A percentile compares a stretch with the other conserved stretches of the same genome.
These are phyloP conservation scores for Caryocar brasiliense DNA, from an alignment of 441 rosid species.

Conservation along the genomic window DNA sequence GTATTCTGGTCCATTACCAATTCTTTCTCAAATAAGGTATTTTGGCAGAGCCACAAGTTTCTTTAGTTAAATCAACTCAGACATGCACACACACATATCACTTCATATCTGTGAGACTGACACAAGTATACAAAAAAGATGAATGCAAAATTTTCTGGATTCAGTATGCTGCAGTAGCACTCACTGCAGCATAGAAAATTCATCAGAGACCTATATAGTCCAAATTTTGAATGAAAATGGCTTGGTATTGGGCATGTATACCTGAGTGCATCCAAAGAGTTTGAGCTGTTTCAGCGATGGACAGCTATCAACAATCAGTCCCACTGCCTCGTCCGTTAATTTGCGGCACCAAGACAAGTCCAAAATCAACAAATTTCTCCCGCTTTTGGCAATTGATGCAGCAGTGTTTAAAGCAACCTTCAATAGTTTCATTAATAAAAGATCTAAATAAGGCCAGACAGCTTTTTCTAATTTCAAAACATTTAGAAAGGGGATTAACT, in stretches of 20 bases:
- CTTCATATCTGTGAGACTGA: no score
- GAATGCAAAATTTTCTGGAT: no score
- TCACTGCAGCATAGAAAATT: no score
- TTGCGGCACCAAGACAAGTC: slow-evolving; percentile 49
- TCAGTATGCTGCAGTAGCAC: no score
- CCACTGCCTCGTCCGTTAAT: slow-evolving; percentile 29
- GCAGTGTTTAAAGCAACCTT: slow-evolving; percentile 42
- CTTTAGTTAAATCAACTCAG: no score
- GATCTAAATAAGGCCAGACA: background rate
- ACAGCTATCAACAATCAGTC: slow-evolving; percentile 32
- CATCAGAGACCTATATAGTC: no score
- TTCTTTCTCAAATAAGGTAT: no score
- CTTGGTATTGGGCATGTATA: slow-evolving; percentile 2
- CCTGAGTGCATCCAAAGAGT: slow-evolving; percentile 44
- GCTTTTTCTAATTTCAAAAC: background rate
- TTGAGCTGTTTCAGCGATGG: slow-evolving; percentile 28
- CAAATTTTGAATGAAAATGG: background rate
- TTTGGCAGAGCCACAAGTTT: no score
- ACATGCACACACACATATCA: no score
- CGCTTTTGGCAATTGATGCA: slow-evolving; percentile 26
- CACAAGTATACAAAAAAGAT: no score
- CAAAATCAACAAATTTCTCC: slow-evolving; percentile 27
- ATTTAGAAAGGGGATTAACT: no score
- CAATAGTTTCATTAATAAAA: background rate
- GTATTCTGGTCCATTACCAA: no score